phyloP scores from a whole-genome alignment of 108 stramenopile species.

The Nitzschia putrida region DNA sequence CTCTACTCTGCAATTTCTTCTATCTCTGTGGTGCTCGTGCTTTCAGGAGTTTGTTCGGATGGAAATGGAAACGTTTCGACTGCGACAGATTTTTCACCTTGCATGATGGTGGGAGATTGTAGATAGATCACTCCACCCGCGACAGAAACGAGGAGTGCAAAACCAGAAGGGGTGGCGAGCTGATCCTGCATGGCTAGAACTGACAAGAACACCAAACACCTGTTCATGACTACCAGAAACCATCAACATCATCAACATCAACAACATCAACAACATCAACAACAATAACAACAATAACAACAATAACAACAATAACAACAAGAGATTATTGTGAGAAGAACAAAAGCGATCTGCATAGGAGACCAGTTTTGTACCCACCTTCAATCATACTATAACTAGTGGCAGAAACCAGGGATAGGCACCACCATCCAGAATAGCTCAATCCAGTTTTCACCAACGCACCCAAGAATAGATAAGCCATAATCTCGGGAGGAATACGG shows the following conservation, averaged over 20 bases:
- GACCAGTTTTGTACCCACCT: slow-evolving; percentile 7
- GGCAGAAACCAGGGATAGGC: slow-evolving; percentile 76
- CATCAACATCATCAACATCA: too few relatives aligned
- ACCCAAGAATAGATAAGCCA: slow-evolving; percentile 61
- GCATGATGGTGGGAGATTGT: slow-evolving; percentile 90
- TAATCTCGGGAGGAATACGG: slow-evolving; percentile 40
- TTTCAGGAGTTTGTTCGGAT: too few relatives aligned
- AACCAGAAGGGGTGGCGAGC: slow-evolving; percentile 79
- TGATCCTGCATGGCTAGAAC: slow-evolving; percentile 90
- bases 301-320: not conserved
- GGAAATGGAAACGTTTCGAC: not conserved
- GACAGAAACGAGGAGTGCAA: slow-evolving; percentile 78
- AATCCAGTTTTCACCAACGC: slow-evolving; percentile 85
- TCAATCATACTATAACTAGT: slow-evolving; percentile 84
- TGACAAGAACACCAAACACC: slow-evolving; percentile 83
- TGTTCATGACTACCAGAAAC: slow-evolving; percentile 68
- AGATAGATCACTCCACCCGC: slow-evolving; percentile 80
- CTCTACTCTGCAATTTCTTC: too few relatives aligned
- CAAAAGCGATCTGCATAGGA: too few relatives aligned
- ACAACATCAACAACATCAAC: too few relatives aligned
- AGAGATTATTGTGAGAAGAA: not conserved
- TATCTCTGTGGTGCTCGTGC: too few relatives aligned
- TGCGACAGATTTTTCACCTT: not conserved
- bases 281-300: not conserved
- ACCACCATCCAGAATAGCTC: slow-evolving; percentile 87